These are phyloP conservation scores for Immersiella caudata DNA, from an alignment of 495 filamentous ascomycete genomes.

Conservation along the genomic window DNA sequence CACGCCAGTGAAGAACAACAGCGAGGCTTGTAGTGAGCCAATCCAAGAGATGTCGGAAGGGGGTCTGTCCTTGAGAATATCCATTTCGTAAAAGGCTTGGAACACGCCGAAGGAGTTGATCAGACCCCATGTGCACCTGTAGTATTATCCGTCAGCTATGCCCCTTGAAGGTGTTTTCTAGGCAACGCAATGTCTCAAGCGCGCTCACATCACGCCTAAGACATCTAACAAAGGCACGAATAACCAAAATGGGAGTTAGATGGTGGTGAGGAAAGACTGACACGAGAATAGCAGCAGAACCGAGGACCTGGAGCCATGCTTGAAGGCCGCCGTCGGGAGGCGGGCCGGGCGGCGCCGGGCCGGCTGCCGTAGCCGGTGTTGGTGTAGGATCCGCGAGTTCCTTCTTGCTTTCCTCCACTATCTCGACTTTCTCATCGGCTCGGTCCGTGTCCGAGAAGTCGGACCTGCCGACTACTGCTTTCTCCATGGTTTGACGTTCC, in stretches of 20 bases:
- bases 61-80: constrained; percentile 31
- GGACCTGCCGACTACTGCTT: background rate
- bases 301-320: constrained; percentile 52
- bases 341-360: constrained; percentile 3
- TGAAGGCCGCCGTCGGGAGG: constrained; percentile 42
- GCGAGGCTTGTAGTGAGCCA: constrained; percentile 42
- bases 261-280: too few relatives aligned
- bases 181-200: too few relatives aligned
- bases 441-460: constrained; percentile 12
- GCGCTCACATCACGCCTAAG: too few relatives aligned
- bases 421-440: background rate
- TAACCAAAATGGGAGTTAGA: too few relatives aligned
- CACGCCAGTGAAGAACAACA: constrained; percentile 46
- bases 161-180: too few relatives aligned
- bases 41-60: constrained; percentile 48
- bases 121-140: constrained; percentile 51
- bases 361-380: background rate
- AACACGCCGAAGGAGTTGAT: constrained; percentile 57
- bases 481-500: background rate
- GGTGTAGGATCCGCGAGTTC: background rate
- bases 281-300: constrained; percentile 44
- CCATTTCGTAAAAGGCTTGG: constrained; percentile 55
- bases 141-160: too few relatives aligned
- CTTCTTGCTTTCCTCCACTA: background rate
- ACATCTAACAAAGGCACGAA: too few relatives aligned